These are phyloP conservation scores for Metarhizium anisopliae DNA, from an alignment of 2,329 filamentous ascomycete species.

Conservation along the genomic window DNA sequence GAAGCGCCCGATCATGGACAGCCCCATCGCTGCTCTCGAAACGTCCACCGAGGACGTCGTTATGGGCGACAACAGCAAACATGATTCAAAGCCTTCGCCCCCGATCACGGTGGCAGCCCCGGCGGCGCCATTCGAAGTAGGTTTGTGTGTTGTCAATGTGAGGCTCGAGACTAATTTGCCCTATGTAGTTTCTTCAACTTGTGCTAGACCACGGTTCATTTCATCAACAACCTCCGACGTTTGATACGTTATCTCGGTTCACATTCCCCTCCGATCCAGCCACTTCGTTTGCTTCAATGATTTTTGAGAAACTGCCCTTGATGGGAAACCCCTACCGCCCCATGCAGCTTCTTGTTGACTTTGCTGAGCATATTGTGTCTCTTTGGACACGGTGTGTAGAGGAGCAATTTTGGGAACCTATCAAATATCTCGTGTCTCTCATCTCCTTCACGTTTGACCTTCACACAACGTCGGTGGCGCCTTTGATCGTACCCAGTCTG, in stretches of 20 bases:
- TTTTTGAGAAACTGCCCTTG: slow-evolving; percentile 57
- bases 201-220: slow-evolving; percentile 53
- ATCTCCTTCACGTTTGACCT: slow-evolving; percentile 55
- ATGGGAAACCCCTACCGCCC: slow-evolving; percentile 41
- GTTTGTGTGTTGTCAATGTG: not conserved
- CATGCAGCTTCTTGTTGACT: slow-evolving; percentile 51
- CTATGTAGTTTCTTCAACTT: slow-evolving; percentile 48
- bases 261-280: slow-evolving; percentile 53
- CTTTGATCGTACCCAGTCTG: slow-evolving; percentile 49
- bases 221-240: slow-evolving; percentile 48
- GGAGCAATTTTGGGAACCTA: slow-evolving; percentile 53
- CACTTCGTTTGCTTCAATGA: slow-evolving; percentile 51
- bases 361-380: slow-evolving; percentile 53
- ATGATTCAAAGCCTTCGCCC: slow-evolving; percentile 4
- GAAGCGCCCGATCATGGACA: slow-evolving; percentile 57
- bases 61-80: slow-evolving; percentile 21
- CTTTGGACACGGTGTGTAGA: slow-evolving; percentile 61
- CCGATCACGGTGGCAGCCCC: slow-evolving; percentile 14
- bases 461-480: slow-evolving; percentile 49
- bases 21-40: slow-evolving; percentile 55
- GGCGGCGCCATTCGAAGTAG: slow-evolving; percentile 35
- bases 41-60: slow-evolving; percentile 34
- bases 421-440: slow-evolving; percentile 57
- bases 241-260: slow-evolving; percentile 59
- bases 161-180: not conserved